phyloP scores from a whole-genome alignment of 192 early-diverging fungal species.

The Coemansia sp. region DNA sequence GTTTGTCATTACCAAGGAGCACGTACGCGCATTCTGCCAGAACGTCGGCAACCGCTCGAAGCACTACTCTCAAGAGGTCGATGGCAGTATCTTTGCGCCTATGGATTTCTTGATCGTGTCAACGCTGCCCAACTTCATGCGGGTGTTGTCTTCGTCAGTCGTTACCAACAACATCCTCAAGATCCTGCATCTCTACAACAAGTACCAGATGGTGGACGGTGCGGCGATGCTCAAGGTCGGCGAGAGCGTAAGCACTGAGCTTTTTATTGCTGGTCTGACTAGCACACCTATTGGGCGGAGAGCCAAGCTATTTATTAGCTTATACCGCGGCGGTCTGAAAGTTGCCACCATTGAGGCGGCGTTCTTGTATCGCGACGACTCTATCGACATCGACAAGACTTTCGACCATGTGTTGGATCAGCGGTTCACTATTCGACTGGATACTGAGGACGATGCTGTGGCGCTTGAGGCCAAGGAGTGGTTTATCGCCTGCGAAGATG shows the following conservation, averaged over 20 bases:
- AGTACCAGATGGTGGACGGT: slow-evolving; percentile 67
- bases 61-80: slow-evolving; percentile 46
- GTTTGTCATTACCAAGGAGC: slow-evolving; percentile 62
- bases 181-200: slow-evolving; percentile 83
- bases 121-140: slow-evolving; percentile 72
- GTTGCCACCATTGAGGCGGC: slow-evolving; percentile 71
- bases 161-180: slow-evolving; percentile 79
- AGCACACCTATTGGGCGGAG: slow-evolving; percentile 81
- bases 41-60: slow-evolving; percentile 62
- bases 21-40: slow-evolving; percentile 78
- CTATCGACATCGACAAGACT: slow-evolving; percentile 66
- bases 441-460: slow-evolving; percentile 69
- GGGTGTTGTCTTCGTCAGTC: slow-evolving; percentile 77
- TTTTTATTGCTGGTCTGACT: slow-evolving; percentile 69
- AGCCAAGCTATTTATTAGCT: slow-evolving; percentile 68
- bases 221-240: slow-evolving; percentile 62
- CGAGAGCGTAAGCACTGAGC: slow-evolving; percentile 69
- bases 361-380: slow-evolving; percentile 80
- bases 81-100: slow-evolving; percentile 62
- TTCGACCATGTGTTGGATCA: slow-evolving; percentile 72
- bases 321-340: slow-evolving; percentile 57
- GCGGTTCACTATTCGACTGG: slow-evolving; percentile 62
- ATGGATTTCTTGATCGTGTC: slow-evolving; percentile 87
- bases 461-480: slow-evolving; percentile 83
- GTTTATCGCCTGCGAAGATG: slow-evolving; percentile 56